These are phyloP conservation scores for Erythrobasidium hasegawianum DNA, from an alignment of 1,284 basidiomycete genomes.

Conservation along the genomic window DNA sequence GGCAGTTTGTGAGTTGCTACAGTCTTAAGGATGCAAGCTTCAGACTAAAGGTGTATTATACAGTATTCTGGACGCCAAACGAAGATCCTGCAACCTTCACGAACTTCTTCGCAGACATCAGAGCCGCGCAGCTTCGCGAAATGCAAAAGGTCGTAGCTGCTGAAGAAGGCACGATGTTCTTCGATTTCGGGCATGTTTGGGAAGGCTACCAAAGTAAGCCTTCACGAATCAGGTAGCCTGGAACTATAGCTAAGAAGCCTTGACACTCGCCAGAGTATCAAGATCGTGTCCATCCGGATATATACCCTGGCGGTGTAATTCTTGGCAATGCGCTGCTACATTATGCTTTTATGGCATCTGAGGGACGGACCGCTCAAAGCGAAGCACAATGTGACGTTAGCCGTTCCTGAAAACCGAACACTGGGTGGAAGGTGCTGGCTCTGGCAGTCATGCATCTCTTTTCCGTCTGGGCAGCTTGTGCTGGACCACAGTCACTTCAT, in stretches of 20 bases:
- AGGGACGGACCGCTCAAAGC: not conserved
- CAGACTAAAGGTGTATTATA: not conserved
- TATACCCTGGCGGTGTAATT: constrained; percentile 13
- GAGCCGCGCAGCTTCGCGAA: constrained; percentile 43
- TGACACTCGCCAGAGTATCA: constrained; percentile 17
- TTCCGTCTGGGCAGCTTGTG: too few species aligned
- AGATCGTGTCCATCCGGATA: constrained; percentile 13
- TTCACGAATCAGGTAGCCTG: too few species aligned
- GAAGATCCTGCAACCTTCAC: constrained; percentile 34
- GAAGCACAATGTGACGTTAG: too few species aligned
- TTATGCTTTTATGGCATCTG: constrained; percentile 2
- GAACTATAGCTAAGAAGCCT: too few species aligned
- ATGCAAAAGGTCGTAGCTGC: constrained; percentile 42
- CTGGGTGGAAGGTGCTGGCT: too few species aligned
- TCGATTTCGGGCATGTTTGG: constrained; percentile 44
- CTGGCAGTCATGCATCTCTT: too few species aligned
- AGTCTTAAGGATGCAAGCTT: not conserved
- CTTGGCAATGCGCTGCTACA: constrained; percentile 12
- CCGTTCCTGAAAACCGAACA: too few species aligned
- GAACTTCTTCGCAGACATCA: constrained; percentile 45
- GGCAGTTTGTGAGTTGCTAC: constrained; percentile 37
- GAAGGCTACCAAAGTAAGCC: constrained; percentile 44
- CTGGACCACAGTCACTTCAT: too few species aligned
- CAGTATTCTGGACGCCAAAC: constrained; percentile 8
- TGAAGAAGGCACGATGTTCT: constrained; percentile 39